Conservation (phyloP, 768 basidiomycete species). For the Mycena latifolia region DNA sequence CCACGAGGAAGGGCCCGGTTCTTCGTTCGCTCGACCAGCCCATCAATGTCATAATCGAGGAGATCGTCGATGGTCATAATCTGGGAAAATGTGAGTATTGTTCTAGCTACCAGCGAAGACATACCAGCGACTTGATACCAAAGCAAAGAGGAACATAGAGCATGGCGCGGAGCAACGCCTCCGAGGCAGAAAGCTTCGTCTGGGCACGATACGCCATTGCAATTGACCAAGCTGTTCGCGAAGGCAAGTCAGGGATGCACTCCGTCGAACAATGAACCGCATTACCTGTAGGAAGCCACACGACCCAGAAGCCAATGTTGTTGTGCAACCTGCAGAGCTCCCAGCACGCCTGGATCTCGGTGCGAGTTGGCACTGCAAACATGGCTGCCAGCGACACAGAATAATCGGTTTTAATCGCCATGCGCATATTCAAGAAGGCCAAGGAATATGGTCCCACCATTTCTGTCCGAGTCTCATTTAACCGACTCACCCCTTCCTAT, state of each 20-base stretch:
- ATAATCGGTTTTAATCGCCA: background rate
- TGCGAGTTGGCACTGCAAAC: slow-evolving; percentile 35
- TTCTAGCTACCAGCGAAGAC: background rate
- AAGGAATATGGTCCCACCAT: background rate
- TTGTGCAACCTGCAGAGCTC: slow-evolving; percentile 48
- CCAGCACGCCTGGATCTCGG: too few species aligned
- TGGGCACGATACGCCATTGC: slow-evolving; percentile 47
- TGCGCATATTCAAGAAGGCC: background rate
- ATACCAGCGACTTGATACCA: slow-evolving; percentile 46
- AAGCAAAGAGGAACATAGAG: slow-evolving; percentile 45
- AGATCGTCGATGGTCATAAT: slow-evolving; percentile 50
- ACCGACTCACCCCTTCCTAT: background rate
- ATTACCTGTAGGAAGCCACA: slow-evolving; percentile 44
- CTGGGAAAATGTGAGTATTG: slow-evolving; percentile 28
- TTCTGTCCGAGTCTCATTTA: background rate
- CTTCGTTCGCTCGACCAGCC: slow-evolving; percentile 42
- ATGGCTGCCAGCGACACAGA: background rate
- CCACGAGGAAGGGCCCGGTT: slow-evolving; percentile 42
- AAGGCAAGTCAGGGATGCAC: background rate
- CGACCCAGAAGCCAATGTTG: slow-evolving; percentile 48
- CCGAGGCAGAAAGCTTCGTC: slow-evolving; percentile 31
- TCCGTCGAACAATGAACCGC: background rate
- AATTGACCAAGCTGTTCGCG: slow-evolving; percentile 44
- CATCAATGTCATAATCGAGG: slow-evolving; percentile 45
- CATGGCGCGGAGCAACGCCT: slow-evolving; percentile 36